Percentiles rank a stretch among this genome's conserved stretches.
phyloP scores from a whole-genome alignment of 139 green algal genomes.

The Tetradesmus obliquus region DNA sequence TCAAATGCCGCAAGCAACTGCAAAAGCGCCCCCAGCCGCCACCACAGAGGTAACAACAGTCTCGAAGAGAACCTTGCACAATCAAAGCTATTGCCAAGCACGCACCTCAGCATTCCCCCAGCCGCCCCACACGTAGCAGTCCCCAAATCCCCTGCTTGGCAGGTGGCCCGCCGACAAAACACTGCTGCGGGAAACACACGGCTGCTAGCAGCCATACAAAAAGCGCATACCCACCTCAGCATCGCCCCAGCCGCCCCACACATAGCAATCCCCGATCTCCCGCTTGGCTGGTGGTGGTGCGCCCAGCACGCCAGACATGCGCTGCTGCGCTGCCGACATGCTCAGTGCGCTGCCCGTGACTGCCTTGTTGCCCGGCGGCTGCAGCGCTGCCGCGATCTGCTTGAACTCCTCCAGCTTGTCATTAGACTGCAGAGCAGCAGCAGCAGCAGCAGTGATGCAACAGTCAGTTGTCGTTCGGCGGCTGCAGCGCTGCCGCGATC shows the following conservation, averaged over 20 bases:
- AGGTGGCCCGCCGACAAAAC: conserved; percentile 30
- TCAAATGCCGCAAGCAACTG: too few relatives aligned
- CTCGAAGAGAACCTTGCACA: too few relatives aligned
- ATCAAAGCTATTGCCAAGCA: too few relatives aligned
- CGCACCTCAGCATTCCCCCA: conserved; percentile 32
- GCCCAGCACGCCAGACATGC: conserved; percentile 42
- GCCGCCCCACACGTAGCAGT: conserved; percentile 78
- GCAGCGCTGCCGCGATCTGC: conserved; percentile 39
- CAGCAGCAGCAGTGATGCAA: not conserved
- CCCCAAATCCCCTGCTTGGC: conserved; percentile 64
- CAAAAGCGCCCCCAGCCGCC: too few relatives aligned
- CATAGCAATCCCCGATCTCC: conserved; percentile 75
- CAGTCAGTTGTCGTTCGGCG: not conserved
- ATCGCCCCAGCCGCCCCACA: conserved; percentile 66
- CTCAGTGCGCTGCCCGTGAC: not conserved
- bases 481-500: conserved; percentile 41
- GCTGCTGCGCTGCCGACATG: conserved; percentile 11
- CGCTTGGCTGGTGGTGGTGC: conserved; percentile 50
- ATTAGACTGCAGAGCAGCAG: not conserved
- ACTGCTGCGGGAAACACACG: not conserved
- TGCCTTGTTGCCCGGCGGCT: conserved; percentile 7
- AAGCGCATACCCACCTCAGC: not conserved
- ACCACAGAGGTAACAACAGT: too few relatives aligned
- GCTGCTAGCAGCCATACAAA: too few relatives aligned
- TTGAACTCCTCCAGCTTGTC: conserved; percentile 46